phyloP scores from a whole-genome alignment of 108 stramenopile species.

The Cyclotella baltica region DNA sequence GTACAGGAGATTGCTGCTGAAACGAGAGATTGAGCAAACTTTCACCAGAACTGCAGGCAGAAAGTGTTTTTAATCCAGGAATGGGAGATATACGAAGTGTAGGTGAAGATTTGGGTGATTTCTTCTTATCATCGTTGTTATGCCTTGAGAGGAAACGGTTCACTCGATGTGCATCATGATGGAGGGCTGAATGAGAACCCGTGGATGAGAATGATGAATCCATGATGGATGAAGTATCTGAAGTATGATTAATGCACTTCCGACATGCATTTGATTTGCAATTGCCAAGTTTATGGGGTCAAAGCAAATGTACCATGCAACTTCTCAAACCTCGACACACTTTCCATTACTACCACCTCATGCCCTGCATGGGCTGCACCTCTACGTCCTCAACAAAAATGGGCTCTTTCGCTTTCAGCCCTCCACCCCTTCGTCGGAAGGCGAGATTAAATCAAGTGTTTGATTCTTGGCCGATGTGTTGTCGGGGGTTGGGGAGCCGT shows the following conservation, averaged over 20 bases:
- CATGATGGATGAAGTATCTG: neutral
- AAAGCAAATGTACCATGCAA: too few species aligned
- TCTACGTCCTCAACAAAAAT: too few species aligned
- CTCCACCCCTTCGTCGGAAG: too few species aligned
- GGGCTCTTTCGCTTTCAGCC: too few species aligned
- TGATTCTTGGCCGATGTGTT: too few species aligned
- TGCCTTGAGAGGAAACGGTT: neutral
- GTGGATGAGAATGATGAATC: neutral
- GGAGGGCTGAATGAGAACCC: neutral
- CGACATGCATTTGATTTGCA: neutral
- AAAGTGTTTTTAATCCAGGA: neutral
- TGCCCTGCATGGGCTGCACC: too few species aligned
- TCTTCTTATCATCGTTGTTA: neutral
- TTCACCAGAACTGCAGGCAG: neutral
- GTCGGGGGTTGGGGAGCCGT: too few species aligned
- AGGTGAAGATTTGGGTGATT: neutral
- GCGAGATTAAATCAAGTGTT: too few species aligned
- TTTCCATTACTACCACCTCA: too few species aligned
- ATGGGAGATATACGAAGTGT: neutral
- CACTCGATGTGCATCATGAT: constrained; percentile 1
- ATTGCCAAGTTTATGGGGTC: too few species aligned
- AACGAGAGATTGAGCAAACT: constrained; percentile 2
- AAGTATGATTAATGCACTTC: neutral
- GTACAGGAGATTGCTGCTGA: neutral
- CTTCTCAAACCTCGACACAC: too few species aligned